Base-by-base conservation (phyloP, 2,329 filamentous ascomycete genomes). In the Diaporthe sp. region DNA sequence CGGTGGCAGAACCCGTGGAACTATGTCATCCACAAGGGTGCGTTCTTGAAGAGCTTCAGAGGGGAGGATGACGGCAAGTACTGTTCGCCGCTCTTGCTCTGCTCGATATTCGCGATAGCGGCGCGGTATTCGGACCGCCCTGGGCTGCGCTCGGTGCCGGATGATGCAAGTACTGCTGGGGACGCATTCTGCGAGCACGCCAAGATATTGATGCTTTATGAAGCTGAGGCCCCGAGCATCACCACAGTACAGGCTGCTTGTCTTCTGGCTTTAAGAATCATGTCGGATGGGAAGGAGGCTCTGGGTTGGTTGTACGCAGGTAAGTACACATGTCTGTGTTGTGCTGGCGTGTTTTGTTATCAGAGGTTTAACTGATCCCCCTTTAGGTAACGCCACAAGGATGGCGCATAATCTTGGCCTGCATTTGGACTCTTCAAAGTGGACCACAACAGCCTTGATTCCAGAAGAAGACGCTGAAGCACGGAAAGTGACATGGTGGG, bases 1-100 rank as follows among this genome's bases (percentile, higher is more conserved):
- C 61, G 70, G 5, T 82, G 81, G 81, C 79, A 80, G 51, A 81
- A 82, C 17, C 76, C 79, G 0, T 81, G 80, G 79, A 77, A 78
- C n/a, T 80, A 81, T 34, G 61, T 82, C 17, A 75, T 82, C 1
- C 76, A 79, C 57, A 79, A 79, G 10, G 78, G 71, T 7, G 62
- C 75, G 0, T 81, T 82, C 31, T 49, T 78, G 28, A 51, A 61
- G 17, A 79, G 76, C 31, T 78, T 77, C n/a, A 51, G 72, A 1
- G 67, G 4, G 61, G 74, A 6, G 77, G 79, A 12, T 62, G 62
- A 46, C 12, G 65, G 65, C n/a, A 42, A 42, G n/a, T 78, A 75
- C 62, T 80, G 78, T 62, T 79, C 77, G 1, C 80, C 80, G 1
- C 62, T 81, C 7, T 67, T 82, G 2, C 73, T 81, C 0, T 77